phyloP scores from a whole-genome alignment of 2,329 filamentous ascomycete genomes.

The Raffaelea albimanens region DNA sequence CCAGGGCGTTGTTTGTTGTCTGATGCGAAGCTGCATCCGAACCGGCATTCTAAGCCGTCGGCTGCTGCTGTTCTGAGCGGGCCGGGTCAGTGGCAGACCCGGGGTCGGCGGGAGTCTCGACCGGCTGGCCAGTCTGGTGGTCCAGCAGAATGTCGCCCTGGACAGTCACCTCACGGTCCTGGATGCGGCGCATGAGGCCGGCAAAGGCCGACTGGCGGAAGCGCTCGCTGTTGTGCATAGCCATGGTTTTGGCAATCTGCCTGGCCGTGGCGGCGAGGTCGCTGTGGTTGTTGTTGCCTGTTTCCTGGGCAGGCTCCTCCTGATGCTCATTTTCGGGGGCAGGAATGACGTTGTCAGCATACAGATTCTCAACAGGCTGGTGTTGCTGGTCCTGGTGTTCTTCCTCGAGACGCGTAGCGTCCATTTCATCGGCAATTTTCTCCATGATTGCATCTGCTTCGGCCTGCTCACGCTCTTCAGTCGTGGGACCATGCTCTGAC shows the following conservation, averaged over 20 bases:
- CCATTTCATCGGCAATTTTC: constrained; percentile 13
- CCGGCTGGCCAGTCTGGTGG: constrained; percentile 15
- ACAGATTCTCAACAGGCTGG: background rate
- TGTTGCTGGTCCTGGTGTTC: background rate
- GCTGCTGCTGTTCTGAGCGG: too few relatives aligned
- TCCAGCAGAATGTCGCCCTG: constrained; percentile 41
- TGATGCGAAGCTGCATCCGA: too few relatives aligned
- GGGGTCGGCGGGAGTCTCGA: constrained; percentile 11
- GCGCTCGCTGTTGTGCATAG: constrained; percentile 59
- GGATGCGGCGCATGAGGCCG: constrained; percentile 64
- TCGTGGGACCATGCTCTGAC: constrained; percentile 18
- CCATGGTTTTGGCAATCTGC: constrained; percentile 58
- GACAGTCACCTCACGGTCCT: constrained; percentile 62
- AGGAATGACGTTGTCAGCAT: background rate
- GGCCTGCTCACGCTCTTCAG: constrained; percentile 9
- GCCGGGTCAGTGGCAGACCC: too few relatives aligned
- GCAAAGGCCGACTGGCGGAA: constrained; percentile 73
- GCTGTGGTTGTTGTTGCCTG: background rate
- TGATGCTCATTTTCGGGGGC: constrained; percentile 9
- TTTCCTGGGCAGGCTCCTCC: constrained; percentile 7
- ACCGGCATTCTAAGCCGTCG: background rate
- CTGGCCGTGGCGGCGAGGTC: constrained; percentile 65
- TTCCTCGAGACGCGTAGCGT: constrained; percentile 2
- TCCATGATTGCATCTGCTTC: constrained; percentile 16
- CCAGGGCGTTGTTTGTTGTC: too few relatives aligned